phyloP scores from a whole-genome alignment of 1,139 yeast genomes.

The Hansenula sp. region DNA sequence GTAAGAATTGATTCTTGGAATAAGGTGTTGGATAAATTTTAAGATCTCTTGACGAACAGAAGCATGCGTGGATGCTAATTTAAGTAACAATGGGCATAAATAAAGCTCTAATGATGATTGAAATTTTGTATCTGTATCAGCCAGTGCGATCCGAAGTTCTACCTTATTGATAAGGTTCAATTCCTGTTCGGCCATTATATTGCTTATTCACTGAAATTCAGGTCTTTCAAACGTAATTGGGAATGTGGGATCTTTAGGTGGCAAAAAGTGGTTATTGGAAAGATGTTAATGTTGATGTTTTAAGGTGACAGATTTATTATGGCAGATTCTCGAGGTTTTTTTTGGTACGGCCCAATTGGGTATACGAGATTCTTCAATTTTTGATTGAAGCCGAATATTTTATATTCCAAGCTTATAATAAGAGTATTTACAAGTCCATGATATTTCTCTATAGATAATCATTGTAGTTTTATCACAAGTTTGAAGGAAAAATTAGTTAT shows the following conservation, averaged over 20 bases:
- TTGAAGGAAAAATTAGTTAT: too few species aligned
- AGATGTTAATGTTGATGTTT: neutral
- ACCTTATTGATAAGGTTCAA: conserved; percentile 64
- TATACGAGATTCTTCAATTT: neutral
- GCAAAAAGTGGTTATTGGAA: neutral
- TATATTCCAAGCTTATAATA: too few species aligned
- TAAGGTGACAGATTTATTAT: neutral
- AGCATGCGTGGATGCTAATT: conserved; percentile 68
- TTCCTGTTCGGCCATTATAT: conserved; percentile 45
- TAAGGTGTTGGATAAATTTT: conserved; percentile 60
- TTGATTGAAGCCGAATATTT: neutral
- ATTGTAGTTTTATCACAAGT: too few species aligned
- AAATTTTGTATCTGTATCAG: conserved; percentile 64
- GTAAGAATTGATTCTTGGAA: conserved; percentile 65
- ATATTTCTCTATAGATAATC: too few species aligned
- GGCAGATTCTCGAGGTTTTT: neutral
- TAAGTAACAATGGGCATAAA: conserved; percentile 73
- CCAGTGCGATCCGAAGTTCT: conserved; percentile 79
- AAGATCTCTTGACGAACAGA: conserved; percentile 69
- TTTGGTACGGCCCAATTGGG: too few species aligned
- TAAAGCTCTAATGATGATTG: conserved; percentile 58
- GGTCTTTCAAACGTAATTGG: neutral
- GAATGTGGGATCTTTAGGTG: neutral
- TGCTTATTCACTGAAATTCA: neutral
- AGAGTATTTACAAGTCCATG: too few species aligned